Conservation (phyloP, 305 asterid genomes). For the Plantago coronopus region DNA sequence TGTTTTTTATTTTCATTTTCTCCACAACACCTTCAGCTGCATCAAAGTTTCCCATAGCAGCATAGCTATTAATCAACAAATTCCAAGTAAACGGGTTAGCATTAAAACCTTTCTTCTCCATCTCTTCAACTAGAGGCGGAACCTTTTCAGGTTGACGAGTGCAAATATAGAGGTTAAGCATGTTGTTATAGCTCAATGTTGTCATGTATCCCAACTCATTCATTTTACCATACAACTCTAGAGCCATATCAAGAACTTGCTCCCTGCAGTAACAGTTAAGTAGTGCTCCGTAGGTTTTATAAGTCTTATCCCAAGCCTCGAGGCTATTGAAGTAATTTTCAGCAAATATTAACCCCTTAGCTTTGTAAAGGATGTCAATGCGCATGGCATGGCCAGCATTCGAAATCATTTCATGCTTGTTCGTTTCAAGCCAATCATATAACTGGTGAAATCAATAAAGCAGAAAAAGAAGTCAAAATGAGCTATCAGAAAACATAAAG, state of each 20-base stretch:
- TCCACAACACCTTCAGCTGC: slow-evolving; percentile 49
- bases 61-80: slow-evolving; percentile 55
- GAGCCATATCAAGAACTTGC: slow-evolving; percentile 45
- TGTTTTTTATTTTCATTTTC: slow-evolving; percentile 44
- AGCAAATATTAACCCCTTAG: slow-evolving; percentile 46
- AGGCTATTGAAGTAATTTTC: slow-evolving; percentile 56
- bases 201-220: slow-evolving; percentile 34
- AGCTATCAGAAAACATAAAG: slow-evolving; percentile 13
- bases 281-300: slow-evolving; percentile 67
- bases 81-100: slow-evolving; percentile 46
- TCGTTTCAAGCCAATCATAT: slow-evolving; percentile 57
- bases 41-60: slow-evolving; percentile 38
- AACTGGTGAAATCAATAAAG: slow-evolving; percentile 36
- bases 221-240: slow-evolving; percentile 48
- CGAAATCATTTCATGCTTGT: slow-evolving; percentile 21
- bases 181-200: slow-evolving; percentile 53
- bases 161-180: slow-evolving; percentile 40
- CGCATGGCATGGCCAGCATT: slow-evolving; percentile 47
- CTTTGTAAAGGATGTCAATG: slow-evolving; percentile 51
- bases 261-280: slow-evolving; percentile 54
- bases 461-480: background rate
- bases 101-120: slow-evolving; percentile 49
- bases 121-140: slow-evolving; percentile 43
- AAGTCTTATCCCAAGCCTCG: slow-evolving; percentile 48
- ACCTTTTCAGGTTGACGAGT: slow-evolving; percentile 42